phyloP scores from a whole-genome alignment of 2,329 filamentous ascomycete genomes.

The Calycina marina region DNA sequence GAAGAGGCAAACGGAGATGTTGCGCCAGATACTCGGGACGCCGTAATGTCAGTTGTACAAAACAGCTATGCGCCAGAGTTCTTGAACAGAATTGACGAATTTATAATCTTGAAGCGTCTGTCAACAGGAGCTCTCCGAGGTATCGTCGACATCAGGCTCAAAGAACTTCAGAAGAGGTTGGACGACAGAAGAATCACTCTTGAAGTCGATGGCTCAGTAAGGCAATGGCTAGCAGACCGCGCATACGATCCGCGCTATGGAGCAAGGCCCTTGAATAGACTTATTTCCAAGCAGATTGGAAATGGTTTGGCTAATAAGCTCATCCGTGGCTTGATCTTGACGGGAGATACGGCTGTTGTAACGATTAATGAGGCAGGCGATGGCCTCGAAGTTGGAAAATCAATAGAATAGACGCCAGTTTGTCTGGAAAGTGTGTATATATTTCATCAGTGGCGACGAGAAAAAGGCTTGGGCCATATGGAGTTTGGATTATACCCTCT shows the following conservation, averaged over 20 bases:
- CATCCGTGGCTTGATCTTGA: constrained; percentile 69
- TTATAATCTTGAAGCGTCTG: constrained; percentile 88
- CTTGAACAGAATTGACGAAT: constrained; percentile 90
- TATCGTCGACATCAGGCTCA: constrained; percentile 84
- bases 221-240: constrained; percentile 73
- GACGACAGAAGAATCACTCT: constrained; percentile 76
- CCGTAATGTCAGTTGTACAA: constrained; percentile 80
- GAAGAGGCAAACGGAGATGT: constrained; percentile 53
- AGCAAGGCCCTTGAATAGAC: constrained; percentile 75
- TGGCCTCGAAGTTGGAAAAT: constrained; percentile 37
- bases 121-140: constrained; percentile 66
- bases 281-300: constrained; percentile 81
- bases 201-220: constrained; percentile 54
- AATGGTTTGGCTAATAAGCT: constrained; percentile 85
- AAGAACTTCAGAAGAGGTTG: constrained; percentile 68
- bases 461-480: no score
- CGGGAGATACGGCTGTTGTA: constrained; percentile 60
- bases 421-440: no score
- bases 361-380: constrained; percentile 47
- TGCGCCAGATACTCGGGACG: constrained; percentile 54
- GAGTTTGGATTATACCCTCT: no score
- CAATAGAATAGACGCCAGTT: no score
- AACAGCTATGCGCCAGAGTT: constrained; percentile 75
- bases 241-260: constrained; percentile 90
- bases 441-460: no score